Percentiles rank a stretch among this genome's conserved stretches.
These are phyloP conservation scores for Ilyonectria mors-panacis DNA, from an alignment of 2,329 filamentous ascomycete genomes.

Conservation along the genomic window DNA sequence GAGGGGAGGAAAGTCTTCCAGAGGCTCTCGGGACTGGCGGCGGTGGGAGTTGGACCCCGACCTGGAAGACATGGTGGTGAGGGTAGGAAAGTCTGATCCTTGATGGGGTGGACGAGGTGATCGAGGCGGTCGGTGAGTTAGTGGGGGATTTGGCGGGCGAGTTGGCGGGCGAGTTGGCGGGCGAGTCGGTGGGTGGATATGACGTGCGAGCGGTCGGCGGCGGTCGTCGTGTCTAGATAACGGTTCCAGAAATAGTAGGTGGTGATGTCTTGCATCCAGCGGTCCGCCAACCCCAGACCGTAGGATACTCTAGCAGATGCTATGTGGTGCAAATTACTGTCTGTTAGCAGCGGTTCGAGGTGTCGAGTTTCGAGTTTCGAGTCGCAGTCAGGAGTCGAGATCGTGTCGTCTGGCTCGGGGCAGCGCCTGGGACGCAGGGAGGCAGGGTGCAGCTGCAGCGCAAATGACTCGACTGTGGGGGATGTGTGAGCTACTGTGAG, in stretches of 20 bases:
- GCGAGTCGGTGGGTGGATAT: slow-evolving; percentile 32
- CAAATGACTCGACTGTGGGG: slow-evolving; percentile 39
- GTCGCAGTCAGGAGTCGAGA: slow-evolving; percentile 22
- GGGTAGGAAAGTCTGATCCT: not conserved
- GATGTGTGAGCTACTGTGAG: slow-evolving; percentile 39
- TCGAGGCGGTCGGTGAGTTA: slow-evolving; percentile 6
- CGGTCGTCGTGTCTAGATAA: slow-evolving; percentile 34
- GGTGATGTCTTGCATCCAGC: slow-evolving; percentile 8
- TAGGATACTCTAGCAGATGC: slow-evolving; percentile 13
- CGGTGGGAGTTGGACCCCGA: slow-evolving; percentile 50
- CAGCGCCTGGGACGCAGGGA: slow-evolving; percentile 11
- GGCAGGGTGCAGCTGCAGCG: slow-evolving; percentile 1
- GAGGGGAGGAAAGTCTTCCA: slow-evolving; percentile 52
- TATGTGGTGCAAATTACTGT: slow-evolving; percentile 32
- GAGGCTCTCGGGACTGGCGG: slow-evolving; percentile 50
- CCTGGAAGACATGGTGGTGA: slow-evolving; percentile 52
- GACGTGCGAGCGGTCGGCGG: slow-evolving; percentile 38
- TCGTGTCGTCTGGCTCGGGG: slow-evolving; percentile 19
- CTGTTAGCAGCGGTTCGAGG: not conserved
- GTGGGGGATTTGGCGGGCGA: slow-evolving; percentile 12
- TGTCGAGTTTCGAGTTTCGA: slow-evolving; percentile 10
- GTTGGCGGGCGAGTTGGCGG: not conserved
- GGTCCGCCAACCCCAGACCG: slow-evolving; percentile 9
- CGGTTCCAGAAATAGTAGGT: slow-evolving; percentile 12
- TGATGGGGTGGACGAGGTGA: not conserved